These are phyloP conservation scores for Magnolia changhungtana DNA, from an alignment of 164 flowering plant species.

Conservation along the genomic window DNA sequence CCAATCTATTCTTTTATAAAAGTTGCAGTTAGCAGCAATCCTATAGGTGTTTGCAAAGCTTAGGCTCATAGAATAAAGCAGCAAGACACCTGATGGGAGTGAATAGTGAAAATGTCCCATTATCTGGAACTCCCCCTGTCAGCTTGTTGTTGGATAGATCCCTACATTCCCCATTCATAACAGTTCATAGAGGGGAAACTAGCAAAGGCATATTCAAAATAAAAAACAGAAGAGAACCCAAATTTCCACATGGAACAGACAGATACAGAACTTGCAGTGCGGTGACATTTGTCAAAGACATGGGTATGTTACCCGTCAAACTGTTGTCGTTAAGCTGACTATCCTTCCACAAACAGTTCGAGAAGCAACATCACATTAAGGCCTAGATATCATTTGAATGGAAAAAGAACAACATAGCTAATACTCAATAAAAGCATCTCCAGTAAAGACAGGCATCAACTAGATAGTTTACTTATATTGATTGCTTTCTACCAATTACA, in stretches of 20 bases:
- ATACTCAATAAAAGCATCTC: neutral
- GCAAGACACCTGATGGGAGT: constrained; percentile 57
- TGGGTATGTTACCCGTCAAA: constrained; percentile 52
- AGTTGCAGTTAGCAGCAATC: too few species aligned
- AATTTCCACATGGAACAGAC: neutral
- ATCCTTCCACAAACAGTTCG: constrained; percentile 36
- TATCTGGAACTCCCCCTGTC: constrained; percentile 52
- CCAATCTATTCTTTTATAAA: too few species aligned
- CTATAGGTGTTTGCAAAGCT: too few species aligned
- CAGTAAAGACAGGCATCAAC: neutral
- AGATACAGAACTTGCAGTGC: constrained; percentile 57
- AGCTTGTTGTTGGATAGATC: constrained; percentile 33
- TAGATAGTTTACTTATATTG: neutral
- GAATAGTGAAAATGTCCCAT: constrained; percentile 64
- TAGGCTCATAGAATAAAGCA: neutral
- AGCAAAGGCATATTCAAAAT: neutral
- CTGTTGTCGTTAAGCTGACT: constrained; percentile 75
- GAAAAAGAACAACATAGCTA: too few species aligned
- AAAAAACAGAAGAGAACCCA: constrained; percentile 1
- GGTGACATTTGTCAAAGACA: constrained; percentile 46
- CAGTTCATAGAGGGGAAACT: neutral
- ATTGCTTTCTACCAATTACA: too few species aligned
- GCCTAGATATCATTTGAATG: neutral
- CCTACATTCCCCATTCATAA: too few species aligned
- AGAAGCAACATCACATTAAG: constrained; percentile 6